Evolutionary conservation across 176 grass and related monocot genomes (phyloP).

Genomic region (Phragmites australis): DNA sequence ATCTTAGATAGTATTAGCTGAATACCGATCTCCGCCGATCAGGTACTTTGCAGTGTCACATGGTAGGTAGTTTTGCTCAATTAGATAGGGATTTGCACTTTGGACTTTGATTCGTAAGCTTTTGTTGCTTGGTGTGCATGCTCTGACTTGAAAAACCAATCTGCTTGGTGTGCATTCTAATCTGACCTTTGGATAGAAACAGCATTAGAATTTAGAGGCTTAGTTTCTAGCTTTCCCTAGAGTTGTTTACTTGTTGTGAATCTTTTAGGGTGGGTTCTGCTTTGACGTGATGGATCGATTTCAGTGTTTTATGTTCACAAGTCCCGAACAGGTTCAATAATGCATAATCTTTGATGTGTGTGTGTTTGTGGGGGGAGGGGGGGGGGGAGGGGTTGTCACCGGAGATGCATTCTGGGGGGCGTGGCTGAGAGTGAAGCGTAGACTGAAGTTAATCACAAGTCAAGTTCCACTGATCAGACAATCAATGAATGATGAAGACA

Average conservation of each 20-base stretch:
- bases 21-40: not conserved
- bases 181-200: not conserved
- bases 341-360: slow-evolving; percentile 2
- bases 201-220: not conserved
- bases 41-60: not conserved
- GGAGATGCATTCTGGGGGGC: not conserved
- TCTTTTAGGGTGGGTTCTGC: not conserved
- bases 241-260: slow-evolving; percentile 15
- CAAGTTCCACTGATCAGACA: not conserved
- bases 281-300: not conserved
- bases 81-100: not conserved
- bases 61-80: not conserved
- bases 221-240: not conserved
- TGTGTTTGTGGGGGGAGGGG: too few relatives aligned
- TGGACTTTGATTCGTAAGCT: not conserved
- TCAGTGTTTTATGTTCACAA: not conserved
- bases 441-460: not conserved
- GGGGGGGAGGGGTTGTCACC: too few relatives aligned
- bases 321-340: not conserved
- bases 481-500: slow-evolving; percentile 1
- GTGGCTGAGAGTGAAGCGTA: not conserved
- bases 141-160: not conserved
- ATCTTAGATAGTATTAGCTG: not conserved
- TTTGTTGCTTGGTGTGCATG: not conserved
- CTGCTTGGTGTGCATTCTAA: too few relatives aligned